phyloP scores from a whole-genome alignment of 1,284 basidiomycete genomes.

The Malassezia restricta region DNA sequence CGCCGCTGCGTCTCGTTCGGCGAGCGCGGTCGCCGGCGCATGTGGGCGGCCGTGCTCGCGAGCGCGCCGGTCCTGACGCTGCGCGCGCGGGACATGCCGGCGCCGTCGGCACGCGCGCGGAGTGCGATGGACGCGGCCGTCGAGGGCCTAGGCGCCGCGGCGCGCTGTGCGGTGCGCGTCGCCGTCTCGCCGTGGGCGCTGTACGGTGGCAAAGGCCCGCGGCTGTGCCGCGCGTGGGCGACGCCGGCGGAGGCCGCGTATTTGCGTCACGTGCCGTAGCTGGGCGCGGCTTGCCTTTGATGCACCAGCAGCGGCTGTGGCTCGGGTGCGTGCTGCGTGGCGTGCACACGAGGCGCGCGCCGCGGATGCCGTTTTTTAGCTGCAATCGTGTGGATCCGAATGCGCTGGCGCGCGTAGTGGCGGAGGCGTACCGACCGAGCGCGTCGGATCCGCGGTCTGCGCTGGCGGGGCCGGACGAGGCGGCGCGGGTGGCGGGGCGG shows the following conservation, averaged over 20 bases:
- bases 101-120: neutral
- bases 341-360: too few species aligned
- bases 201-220: conserved; percentile 2
- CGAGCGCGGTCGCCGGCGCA: conserved; percentile 8
- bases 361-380: too few species aligned
- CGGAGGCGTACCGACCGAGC: conserved; percentile 5
- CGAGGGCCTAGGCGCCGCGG: neutral
- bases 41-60: conserved; percentile 5
- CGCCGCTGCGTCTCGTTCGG: neutral
- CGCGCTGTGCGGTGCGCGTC: neutral
- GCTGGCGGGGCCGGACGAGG: neutral
- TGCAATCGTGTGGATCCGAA: too few species aligned
- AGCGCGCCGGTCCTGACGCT: neutral
- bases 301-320: neutral
- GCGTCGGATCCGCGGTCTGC: conserved; percentile 10
- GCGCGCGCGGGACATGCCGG: neutral
- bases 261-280: neutral
- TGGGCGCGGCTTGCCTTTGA: neutral
- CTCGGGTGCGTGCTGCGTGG: neutral
- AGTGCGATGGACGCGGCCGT: neutral
- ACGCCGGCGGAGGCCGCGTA: conserved; percentile 1
- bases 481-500: neutral
- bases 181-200: neutral
- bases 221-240: neutral
- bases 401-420: neutral